Conservation (phyloP, 331 rosid genomes). For the Ulmus americana region DNA sequence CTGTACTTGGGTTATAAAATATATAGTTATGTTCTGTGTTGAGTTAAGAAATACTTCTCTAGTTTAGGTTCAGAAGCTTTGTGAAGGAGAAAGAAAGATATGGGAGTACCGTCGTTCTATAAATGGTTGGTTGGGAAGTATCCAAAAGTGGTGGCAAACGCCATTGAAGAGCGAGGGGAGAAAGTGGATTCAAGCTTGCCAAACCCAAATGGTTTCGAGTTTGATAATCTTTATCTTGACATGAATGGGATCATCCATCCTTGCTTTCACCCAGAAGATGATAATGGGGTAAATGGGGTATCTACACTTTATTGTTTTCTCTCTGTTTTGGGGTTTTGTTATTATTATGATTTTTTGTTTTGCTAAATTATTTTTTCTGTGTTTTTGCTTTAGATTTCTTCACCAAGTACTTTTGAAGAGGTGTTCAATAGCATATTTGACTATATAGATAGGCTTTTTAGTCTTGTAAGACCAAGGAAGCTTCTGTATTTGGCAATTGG, state of each 20-base stretch:
- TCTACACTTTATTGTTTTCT: background rate
- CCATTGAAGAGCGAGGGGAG: constrained; percentile 16
- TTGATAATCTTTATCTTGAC: constrained; percentile 52
- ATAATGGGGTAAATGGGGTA: background rate
- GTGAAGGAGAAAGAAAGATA: background rate
- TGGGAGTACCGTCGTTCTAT: constrained; percentile 53
- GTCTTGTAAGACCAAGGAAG: constrained; percentile 45
- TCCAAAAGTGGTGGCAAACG: constrained; percentile 14
- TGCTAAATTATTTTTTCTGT: too few species aligned
- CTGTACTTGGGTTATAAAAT: too few species aligned
- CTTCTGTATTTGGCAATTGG: constrained; percentile 56
- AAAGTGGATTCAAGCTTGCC: constrained; percentile 6
- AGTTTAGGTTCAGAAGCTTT: too few species aligned
- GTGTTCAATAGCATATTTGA: constrained; percentile 39
- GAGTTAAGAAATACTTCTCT: too few species aligned
- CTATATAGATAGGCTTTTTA: constrained; percentile 39
- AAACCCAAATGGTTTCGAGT: constrained; percentile 32
- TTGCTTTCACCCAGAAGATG: constrained; percentile 46
- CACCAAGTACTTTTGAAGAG: constrained; percentile 34
- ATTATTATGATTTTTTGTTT: background rate
- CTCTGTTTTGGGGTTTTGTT: background rate
- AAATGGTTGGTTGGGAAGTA: constrained; percentile 42
- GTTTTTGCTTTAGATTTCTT: background rate
- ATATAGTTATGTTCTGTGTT: too few species aligned
- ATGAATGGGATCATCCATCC: constrained; percentile 60